Base-by-base conservation (phyloP, 2,329 filamentous ascomycete species). In the Bipolaris bicolor region DNA sequence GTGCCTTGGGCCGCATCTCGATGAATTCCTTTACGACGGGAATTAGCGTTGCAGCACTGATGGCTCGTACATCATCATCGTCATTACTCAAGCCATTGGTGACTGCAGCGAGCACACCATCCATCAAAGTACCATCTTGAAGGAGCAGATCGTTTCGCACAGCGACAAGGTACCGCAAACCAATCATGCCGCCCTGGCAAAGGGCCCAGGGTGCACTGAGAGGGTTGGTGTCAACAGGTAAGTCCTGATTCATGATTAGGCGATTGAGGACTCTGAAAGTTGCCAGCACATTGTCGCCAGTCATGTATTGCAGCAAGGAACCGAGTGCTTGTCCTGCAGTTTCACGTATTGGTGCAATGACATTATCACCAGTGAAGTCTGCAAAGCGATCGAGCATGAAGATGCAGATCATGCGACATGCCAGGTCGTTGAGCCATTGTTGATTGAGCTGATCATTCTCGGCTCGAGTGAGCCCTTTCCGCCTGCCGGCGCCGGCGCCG, bases 311-410 rank as follows among this genome's bases (percentile, higher is more conserved):
- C 52, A 99, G 81, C 13, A 96, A 86, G 11, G 94, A 92, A 67
- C 94, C 96, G 13, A 99, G 82, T 2, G 93, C 94, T 77, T 99
- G 95, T 44, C 95, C 95, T 39, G 96, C 91, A 0, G 93, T 97
- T 79, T 99, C 95, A 63, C 95, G 85, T 62, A 99, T 97, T 0
- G 95, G 95, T 0, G 95, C 95, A 39, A 99, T 92, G 0, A 96
- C 96, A 51, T 92, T 99, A 76, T 99, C 95, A 5, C 93, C 97
- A 57, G 96, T 95, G 79, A 97, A 99, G 73, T 99, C 95, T 55
- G 93, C 96, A 72, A 99, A 99, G 51, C 93, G 88, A 78, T 99
- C 95, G 15, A 99, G 87, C 88, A 99, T 97, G 69, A 99, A 89
- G 50, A 99, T 93, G 73, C 91, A 97, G 76, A 93, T 94, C 47